Evolutionary conservation across 176 grass and related monocot genomes (phyloP), one percentile per base, ranked within the genome.

Genomic region (Eleusine coracana): DNA sequence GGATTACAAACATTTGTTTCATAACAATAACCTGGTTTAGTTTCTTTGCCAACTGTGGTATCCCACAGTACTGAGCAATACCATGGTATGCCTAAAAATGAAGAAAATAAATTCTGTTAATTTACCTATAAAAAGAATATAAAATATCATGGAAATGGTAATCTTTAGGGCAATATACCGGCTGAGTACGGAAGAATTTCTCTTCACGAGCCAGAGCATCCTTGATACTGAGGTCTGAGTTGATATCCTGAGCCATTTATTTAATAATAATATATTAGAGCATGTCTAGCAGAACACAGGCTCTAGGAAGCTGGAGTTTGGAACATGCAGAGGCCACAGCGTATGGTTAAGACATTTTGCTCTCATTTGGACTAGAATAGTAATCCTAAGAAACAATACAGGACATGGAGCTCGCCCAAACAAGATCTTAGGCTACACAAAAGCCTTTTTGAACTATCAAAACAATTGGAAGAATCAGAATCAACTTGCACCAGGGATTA

Each of bases 31-130:
- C 96, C 87, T 90, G 93, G 34, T 99, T 99, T 70, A 99, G 79
- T 90, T 99, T 99, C 87, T 96, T 99, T 45, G 96, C 96, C 87
- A 99, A 83, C 61, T 99, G 91, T 12, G 91, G 91, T 86, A 99
- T 89, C 42, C 96, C 96, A 83, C 96, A 99, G 66, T 88, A 90
- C 77, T 96, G 87, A 79, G 96, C 74, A 89, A 99, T 85, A 76
- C 91, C 93, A 76, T 99, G 87, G 79, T 99, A 99, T 83, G 90
- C 96, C 96, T 99, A 82, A 64, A 80, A 89, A 52, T 69, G 51
- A 77, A 14, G 44, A 64, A 14, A 81, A 64, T 6, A 77, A 21
- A 42, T 85, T 81, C 71, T 46, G 58, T 68, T 68, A 86, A 70
- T 68, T 65, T 84, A 70, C 65, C 3, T 75, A 14, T 16, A 75